Percentiles rank a stretch among this genome's conserved stretches.
Evolutionary conservation across 257 asterid species (phyloP).

Genomic region (Eucommia ulmoides): DNA sequence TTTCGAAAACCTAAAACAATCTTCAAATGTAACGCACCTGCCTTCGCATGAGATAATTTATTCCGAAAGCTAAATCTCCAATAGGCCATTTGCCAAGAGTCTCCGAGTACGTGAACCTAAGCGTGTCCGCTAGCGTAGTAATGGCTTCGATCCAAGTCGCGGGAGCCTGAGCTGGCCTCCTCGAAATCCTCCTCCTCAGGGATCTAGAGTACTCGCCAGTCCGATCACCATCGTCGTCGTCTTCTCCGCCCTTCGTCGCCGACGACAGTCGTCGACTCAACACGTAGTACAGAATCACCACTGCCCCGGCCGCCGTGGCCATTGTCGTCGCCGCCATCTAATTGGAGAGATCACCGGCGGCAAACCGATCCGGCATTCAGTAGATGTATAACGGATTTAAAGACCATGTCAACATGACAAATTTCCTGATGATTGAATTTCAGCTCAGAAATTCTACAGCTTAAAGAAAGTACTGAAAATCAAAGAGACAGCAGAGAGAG

Average conservation of each 20-base stretch:
- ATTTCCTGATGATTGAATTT: neutral
- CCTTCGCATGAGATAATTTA: conserved; percentile 61
- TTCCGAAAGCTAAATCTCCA: conserved; percentile 77
- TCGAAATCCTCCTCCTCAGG: conserved; percentile 39
- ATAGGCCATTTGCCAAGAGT: conserved; percentile 87
- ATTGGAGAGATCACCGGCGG: neutral
- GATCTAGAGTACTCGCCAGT: conserved; percentile 38
- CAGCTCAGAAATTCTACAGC: too few species aligned
- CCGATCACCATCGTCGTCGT: conserved; percentile 9
- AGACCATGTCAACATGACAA: neutral
- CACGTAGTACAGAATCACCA: conserved; percentile 62
- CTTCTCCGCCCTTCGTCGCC: conserved; percentile 27
- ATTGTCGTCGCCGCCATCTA: conserved; percentile 68
- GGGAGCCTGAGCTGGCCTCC: conserved; percentile 91
- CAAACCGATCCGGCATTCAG: neutral
- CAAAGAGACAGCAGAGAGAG: neutral
- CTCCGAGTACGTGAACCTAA: conserved; percentile 72
- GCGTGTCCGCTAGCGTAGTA: conserved; percentile 55
- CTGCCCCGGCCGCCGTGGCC: conserved; percentile 84
- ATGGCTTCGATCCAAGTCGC: conserved; percentile 79
- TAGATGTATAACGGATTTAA: too few species aligned
- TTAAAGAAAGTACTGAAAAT: too few species aligned
- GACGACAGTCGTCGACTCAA: conserved; percentile 39
- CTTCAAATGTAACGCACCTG: too few species aligned
- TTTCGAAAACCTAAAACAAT: too few species aligned